These are phyloP conservation scores for Pseudogymnoascus sp. DNA, from an alignment of 2,329 filamentous ascomycete genomes.

Conservation along the genomic window DNA sequence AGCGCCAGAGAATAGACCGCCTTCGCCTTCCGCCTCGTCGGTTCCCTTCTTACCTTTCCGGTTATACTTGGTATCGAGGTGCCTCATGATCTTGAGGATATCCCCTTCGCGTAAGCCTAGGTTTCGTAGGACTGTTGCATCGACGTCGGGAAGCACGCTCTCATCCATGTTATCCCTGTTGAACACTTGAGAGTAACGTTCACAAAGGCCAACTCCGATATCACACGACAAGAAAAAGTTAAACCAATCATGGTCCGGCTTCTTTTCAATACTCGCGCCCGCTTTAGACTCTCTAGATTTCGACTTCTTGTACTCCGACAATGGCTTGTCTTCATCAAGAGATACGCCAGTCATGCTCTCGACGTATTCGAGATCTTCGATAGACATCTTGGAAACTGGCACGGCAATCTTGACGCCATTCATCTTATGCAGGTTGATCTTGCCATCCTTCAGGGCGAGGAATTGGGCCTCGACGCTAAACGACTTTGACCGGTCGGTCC, in stretches of 20 bases:
- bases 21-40: conserved; percentile 48
- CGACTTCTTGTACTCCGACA: conserved; percentile 66
- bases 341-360: conserved; percentile 81
- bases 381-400: conserved; percentile 89
- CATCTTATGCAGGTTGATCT: conserved; percentile 94
- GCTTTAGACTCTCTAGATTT: conserved; percentile 23
- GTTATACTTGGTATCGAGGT: conserved; percentile 71
- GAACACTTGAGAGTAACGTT: conserved; percentile 88
- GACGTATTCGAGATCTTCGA: conserved; percentile 91
- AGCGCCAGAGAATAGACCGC: conserved; percentile 83
- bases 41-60: conserved; percentile 54
- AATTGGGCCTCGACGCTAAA: conserved; percentile 98
- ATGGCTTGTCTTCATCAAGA: conserved; percentile 82
- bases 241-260: conserved; percentile 92
- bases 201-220: conserved; percentile 85
- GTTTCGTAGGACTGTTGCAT: conserved; percentile 71
- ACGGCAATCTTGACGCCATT: conserved; percentile 99
- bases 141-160: conserved; percentile 82
- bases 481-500: conserved; percentile 90
- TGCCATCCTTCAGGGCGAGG: conserved; percentile 85
- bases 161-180: conserved; percentile 91
- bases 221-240: conserved; percentile 94
- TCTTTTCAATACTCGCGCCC: conserved; percentile 41
- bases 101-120: conserved; percentile 94
- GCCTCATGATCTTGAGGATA: conserved; percentile 90